Base-by-base conservation (phyloP, 1,139 yeast genomes). In the Zygosaccharomyces pseudobailii region DNA sequence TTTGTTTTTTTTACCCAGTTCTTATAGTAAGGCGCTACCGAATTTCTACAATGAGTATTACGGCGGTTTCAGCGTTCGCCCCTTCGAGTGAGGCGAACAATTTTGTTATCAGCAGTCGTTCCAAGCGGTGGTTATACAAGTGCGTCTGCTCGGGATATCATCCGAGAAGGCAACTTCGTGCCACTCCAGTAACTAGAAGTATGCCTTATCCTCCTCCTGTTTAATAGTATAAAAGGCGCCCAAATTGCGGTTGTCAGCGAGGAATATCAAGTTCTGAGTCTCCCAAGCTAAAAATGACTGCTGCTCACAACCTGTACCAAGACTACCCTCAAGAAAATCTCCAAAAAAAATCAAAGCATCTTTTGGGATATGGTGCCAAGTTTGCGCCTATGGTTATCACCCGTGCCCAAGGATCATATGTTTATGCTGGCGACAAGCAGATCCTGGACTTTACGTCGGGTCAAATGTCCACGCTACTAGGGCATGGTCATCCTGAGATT, bases 331-430 rank as follows among this genome's bases (percentile, higher is more conserved):
- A 44, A 20, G 17, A 25, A 9, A 31, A 39, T 17, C 23, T 44
- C 5, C 30, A 25, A n/a, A 33, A 43, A n/a, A 44, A 44, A 34
- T 34, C 43, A 19, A 44, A 44, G 23, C 5, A 28, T 17, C 22
- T 44, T 7, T 34, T 44, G 43, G 35, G 35, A n/a, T 44, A 44
- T 39, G 47, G 47, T 13, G 33, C 39, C 6, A 66, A 97, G 97
- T 67, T 92, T 97, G 73, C 97, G 82, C 95, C 96, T 90, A 71
- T 88, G 95, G 67, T 89, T 90, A 69, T 90, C 97, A 70, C 98
- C 97, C 51, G 92, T 80, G 70, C 90, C 97, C 37, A 96, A 95
- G 54, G 62, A 7, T 37, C 50, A 13, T 59, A 57, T 32, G 49
- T 59, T 9, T 59, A 54, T 43, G 54, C 55, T n/a, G 48, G 49